Evolutionary conservation across 768 basidiomycete species (phyloP), one percentile per base, ranked within the genome.

Genomic region (Grammothele lineata): DNA sequence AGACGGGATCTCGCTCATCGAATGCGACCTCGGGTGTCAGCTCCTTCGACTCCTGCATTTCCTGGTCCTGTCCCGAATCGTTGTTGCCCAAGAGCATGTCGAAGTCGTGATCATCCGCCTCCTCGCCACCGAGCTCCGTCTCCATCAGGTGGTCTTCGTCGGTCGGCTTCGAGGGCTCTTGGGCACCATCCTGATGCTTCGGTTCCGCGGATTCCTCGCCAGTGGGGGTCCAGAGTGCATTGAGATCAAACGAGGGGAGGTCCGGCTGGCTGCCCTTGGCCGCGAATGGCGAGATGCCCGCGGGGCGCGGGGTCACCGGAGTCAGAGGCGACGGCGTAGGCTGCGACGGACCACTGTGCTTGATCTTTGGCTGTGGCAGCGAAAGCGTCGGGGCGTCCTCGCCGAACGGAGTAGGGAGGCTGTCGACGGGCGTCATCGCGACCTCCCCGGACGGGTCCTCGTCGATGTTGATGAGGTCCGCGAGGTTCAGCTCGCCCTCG

Each of bases 51-150:
- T 8, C 45, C 24, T 26, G 14, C 37, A 56, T 43, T 41, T 58
- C 39, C 1, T 74, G 70, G 23, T 72, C 64, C 14, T 78, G 76
- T n/a, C n/a, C n/a, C n/a, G n/a, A n/a, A n/a, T n/a, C n/a, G 50
- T 83, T 78, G 48, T 86, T 80, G 47, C 81, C 78, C 32, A 93
- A 66, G 58, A 91, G 84, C 81, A 91, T 87, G 56, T 92, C 90
- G 57, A 93, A 91, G 62, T 91, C 90, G 51, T 81, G 78, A 64
- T 91, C 90, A 43, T 82, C 80, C 9, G 82, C 74, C 50, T 74
- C 77, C 40, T 55, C 57, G 15, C 60, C 56, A 18, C 18, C 55
- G 38, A 43, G 12, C 24, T 60, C 26, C 70, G 73, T 33, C 66
- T 66, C 57, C 75, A 78, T 54, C 4, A 38, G 5, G 24, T 30